Base-by-base conservation (phyloP, 1,284 basidiomycete species). In the Vanrija sp. region DNA sequence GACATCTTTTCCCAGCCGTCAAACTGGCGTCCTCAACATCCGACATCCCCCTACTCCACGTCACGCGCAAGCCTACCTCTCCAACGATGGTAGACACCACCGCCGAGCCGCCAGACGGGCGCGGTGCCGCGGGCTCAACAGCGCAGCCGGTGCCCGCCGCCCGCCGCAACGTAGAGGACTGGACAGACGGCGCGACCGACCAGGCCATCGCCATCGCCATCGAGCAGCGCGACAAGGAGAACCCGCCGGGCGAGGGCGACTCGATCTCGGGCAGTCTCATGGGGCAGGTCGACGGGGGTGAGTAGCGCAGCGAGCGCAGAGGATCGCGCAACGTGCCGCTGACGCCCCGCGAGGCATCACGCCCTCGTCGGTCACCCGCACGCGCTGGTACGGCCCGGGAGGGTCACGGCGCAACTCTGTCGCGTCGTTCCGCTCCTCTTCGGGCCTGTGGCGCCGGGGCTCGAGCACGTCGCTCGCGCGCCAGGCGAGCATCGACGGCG, bases 351-450 rank as follows among this genome's bases (percentile, higher is more conserved):
- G 49, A 44, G 68, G 67, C 16, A 70, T 71, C 41, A 59, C 59
- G 22, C 70, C 72, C 10, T 68, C 68, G 12, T 70, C 70, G 0
- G 59, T 69, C 36, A 74, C 72, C 3, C 59, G 68, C 20, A 68
- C 56, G 4, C 65, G 38, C 53, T 67, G 46, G 57, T 66, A 52
- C 48, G 63, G 43, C 20, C 67, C 41, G 44, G 68, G 56, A 3
- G 54, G 56, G 9, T 71, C 68, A 19, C 58, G 72, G 18, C 59
- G 72, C 27, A 64, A 39, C 49, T 60, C 59, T 19, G 51, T 60
- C 20, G 58, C 58, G 20, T 63, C 61, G 35, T 49, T 46, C 25
- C 55, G 59, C 19, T 51, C 53, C 10, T 37, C 48, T 10, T 70
- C 68, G 51, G 57, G 57, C 18, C 18, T 68, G 60, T 41, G 57